Evolutionary conservation across 169 alveolate species (phyloP), one percentile per base, ranked within the genome.

Genomic region (Plasmodium inui): DNA sequence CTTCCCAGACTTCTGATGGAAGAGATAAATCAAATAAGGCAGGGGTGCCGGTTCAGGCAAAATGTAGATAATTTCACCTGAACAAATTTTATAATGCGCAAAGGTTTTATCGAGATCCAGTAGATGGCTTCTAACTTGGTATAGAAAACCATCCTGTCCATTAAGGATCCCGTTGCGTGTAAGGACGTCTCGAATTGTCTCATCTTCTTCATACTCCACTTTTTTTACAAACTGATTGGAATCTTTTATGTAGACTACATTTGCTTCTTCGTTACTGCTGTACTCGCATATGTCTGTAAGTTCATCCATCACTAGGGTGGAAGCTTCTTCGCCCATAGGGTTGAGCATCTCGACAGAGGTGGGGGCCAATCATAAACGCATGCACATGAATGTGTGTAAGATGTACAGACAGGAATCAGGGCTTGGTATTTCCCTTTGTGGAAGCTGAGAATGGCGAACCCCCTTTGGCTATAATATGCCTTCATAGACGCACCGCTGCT

Each of bases 11-110:
- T 74, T 57, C 70, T 86, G 93, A 9, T 86, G 93, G 61, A 86
- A 86, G 14, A 86, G 32, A 37, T 86, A 86, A 46, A 86, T 86
- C 46, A 86, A 44, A 70, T 74, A 86, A 6, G 93, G 93, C 55
- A 78, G 14, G n/a, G 93, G 93, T 53, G 84, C 81, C 0, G 93
- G 93, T 50, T 74, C 85, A 9, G 93, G 86, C 44, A 86, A 86
- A 34, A 86, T 78, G n/a, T 67, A 86, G 41, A 86, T 86, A 17
- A 61, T 76, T 37, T 86, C 93, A 74, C 67, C 85, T 2, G 84
- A 17, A 50, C 70, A 74, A 28, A 86, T 76, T 50, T 86, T 39
- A 76, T 86, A 86, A 55, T 86, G 46, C 10, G 85, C 53, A 50
- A 86, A 86, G 17, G 93, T 86, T 74, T 86, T 86, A n/a, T 86